Percentiles rank a stretch among this genome's conserved stretches.
These are phyloP conservation scores for Pythium phragmiticola DNA, from an alignment of 352 stramenopile species.

Conservation along the genomic window DNA sequence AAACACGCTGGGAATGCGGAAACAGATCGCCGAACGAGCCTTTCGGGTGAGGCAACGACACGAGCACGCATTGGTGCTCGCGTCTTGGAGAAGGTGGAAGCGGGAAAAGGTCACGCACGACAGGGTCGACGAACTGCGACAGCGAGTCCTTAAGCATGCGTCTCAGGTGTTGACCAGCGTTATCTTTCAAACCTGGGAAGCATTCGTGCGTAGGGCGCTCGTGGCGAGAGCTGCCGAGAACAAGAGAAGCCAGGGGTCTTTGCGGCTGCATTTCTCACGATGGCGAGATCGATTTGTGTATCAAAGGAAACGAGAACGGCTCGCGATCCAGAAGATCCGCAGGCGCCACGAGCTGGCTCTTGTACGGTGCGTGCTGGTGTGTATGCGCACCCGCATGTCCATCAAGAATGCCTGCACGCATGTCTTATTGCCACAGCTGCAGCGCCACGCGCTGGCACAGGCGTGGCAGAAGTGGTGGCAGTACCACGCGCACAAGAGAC, in stretches of 20 bases:
- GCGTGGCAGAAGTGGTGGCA: conserved; percentile 2
- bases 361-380: background rate
- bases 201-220: background rate
- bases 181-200: background rate
- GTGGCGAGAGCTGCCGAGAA: background rate
- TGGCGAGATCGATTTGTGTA: conserved; percentile 5
- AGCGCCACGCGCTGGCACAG: conserved; percentile 4
- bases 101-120: background rate
- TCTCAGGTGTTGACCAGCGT: background rate
- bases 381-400: conserved; percentile 14
- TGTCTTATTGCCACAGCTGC: conserved; percentile 16
- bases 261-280: background rate
- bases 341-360: background rate
- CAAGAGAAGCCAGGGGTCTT: background rate
- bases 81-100: background rate
- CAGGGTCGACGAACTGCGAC: background rate
- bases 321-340: background rate
- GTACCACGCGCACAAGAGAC: conserved; percentile 6
- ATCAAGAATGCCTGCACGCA: conserved; percentile 12
- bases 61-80: background rate
- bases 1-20: background rate
- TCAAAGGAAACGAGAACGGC: background rate
- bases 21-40: background rate
- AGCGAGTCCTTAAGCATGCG: background rate
- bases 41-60: background rate